These are phyloP conservation scores for Candida anglica DNA, from an alignment of 805 yeast genomes.

Conservation along the genomic window DNA sequence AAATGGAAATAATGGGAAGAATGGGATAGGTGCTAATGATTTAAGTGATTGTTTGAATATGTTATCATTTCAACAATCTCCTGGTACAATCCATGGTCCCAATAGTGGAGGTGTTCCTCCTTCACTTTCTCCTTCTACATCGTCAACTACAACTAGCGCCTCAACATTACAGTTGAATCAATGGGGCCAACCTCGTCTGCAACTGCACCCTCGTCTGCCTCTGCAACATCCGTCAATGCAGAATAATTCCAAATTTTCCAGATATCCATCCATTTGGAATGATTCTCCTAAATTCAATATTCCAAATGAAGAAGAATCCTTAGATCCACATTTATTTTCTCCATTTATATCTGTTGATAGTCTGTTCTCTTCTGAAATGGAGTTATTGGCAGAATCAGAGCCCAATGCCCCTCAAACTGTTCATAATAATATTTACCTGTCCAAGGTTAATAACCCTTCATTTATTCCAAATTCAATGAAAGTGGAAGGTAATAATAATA, in stretches of 20 bases:
- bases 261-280: conserved; percentile 6
- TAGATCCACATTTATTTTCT: conserved; percentile 3
- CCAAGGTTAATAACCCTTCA: conserved; percentile 5
- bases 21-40: background rate
- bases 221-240: background rate
- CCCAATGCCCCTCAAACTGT: no score
- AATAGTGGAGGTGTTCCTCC: no score
- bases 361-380: background rate
- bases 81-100: no score
- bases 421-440: conserved; percentile 3
- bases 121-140: no score
- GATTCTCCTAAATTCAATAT: conserved; percentile 2
- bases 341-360: conserved; percentile 5
- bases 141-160: no score
- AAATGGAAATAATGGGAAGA: background rate
- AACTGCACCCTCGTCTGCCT: background rate
- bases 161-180: no score
- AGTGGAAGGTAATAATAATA: no score
- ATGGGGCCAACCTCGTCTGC: background rate
- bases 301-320: conserved; percentile 1
- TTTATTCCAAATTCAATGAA: conserved; percentile 3
- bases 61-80: background rate
- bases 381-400: no score
- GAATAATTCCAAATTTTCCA: conserved; percentile 1
- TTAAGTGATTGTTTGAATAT: background rate